phyloP scores from a whole-genome alignment of 108 stramenopile genomes.

The Nannochloropsis salina region DNA sequence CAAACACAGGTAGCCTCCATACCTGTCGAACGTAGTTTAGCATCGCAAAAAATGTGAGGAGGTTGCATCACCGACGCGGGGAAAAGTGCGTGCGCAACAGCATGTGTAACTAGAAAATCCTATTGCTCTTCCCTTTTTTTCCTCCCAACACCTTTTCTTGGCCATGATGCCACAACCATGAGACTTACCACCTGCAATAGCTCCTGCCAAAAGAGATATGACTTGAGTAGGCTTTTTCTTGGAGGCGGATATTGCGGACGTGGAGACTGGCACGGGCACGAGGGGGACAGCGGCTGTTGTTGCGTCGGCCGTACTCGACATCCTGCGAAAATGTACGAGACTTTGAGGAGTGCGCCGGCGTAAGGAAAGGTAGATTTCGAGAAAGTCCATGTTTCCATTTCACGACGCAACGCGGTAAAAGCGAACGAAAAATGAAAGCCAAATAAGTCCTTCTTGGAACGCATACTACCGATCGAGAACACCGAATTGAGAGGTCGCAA shows the following conservation, averaged over 20 bases:
- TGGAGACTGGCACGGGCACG: background rate
- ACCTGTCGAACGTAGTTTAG: background rate
- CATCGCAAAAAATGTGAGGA: background rate
- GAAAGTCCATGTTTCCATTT: too few species aligned
- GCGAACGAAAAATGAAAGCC: too few species aligned
- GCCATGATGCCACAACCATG: background rate
- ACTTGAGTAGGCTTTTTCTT: constrained; percentile 49
- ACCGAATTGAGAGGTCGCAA: too few species aligned
- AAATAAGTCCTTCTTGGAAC: too few species aligned
- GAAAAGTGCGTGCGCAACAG: background rate
- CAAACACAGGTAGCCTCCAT: constrained; percentile 63
- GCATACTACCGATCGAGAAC: too few species aligned
- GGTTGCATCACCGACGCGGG: background rate
- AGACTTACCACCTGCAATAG: constrained; percentile 35
- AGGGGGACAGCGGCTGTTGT: background rate
- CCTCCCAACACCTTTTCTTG: background rate
- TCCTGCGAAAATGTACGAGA: too few species aligned
- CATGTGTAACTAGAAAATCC: too few species aligned
- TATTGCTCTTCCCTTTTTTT: background rate
- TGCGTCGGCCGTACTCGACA: background rate
- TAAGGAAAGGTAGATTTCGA: too few species aligned
- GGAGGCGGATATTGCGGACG: background rate
- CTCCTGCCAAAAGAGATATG: constrained; percentile 45
- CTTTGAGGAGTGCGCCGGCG: too few species aligned
- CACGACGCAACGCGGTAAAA: too few species aligned